Base-by-base conservation (phyloP, 345 rosid genomes). In the Acer negundo region DNA sequence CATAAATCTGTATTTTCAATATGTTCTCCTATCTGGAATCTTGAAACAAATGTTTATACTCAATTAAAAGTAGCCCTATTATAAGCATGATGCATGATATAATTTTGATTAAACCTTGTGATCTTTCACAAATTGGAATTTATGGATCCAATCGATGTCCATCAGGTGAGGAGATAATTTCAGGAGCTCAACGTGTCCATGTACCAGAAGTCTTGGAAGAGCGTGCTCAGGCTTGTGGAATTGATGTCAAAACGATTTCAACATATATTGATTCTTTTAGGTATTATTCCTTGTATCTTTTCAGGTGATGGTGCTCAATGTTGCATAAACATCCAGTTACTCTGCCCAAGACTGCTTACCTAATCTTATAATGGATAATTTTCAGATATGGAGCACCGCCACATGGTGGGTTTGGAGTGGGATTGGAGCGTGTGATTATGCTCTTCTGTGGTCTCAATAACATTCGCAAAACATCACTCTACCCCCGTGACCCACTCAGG, bases 131-230 rank as follows among this genome's bases (percentile, higher is more conserved):
- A 38, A 23, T 26, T 67, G 23, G 46, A 56, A 62, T 17, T 79
- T 75, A 28, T 61, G 49, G 24, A 70, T 74, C 46, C 68, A 16
- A 61, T 69, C 58, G 51, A 72, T 78, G 61, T n/a, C 38, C 26
- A 66, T 61, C 44, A 93, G 99, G 99, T 2, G 97, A 94, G 90
- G 98, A 94, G 88, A 96, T 96, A 46, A 94, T 96, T 64, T 93
- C 99, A 6, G 99, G 98, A 80, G 97, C 92, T 59, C 98, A 96
- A 84, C 98, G 98, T 91, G 73, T 94, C 70, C 98, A 94, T 83
- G 89, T 83, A 53, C 90, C 97, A 23, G 95, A 94, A 53, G 67
- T 88, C 73, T 84, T 96, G 85, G 84, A 83, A 20, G 82, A 91
- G 86, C 97, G 92, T 17, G 99, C 98, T 9, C 76, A 80, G 80